phyloP scores from a whole-genome alignment of 768 basidiomycete species.

The Guyanaporus albipodus region DNA sequence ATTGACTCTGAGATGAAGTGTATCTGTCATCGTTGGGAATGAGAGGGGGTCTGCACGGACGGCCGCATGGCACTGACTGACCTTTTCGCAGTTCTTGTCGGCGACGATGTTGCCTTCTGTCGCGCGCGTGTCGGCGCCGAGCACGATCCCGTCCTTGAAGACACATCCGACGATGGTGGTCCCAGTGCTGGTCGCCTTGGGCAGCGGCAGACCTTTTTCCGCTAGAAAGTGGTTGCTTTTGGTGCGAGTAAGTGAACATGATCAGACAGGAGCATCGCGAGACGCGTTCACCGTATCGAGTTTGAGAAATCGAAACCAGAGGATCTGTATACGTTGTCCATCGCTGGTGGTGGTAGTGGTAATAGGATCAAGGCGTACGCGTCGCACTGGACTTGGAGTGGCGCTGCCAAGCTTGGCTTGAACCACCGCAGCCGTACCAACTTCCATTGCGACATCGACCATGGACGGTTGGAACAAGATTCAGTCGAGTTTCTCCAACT shows the following conservation, averaged over 20 bases:
- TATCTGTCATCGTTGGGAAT: slow-evolving; percentile 54
- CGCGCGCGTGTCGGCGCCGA: slow-evolving; percentile 96
- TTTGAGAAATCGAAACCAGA: slow-evolving; percentile 81
- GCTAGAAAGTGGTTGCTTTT: slow-evolving; percentile 68
- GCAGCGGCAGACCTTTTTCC: slow-evolving; percentile 66
- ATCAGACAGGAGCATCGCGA: background rate
- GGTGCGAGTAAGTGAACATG: background rate
- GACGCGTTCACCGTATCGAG: slow-evolving; percentile 50
- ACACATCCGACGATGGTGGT: slow-evolving; percentile 98
- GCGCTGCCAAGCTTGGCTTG: slow-evolving; percentile 14
- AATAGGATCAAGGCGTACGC: slow-evolving; percentile 28
- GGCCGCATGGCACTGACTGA: slow-evolving; percentile 34
- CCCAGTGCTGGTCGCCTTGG: slow-evolving; percentile 88
- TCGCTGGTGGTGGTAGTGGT: slow-evolving; percentile 18
- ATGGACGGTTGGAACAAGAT: slow-evolving; percentile 67
- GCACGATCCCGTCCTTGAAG: slow-evolving; percentile 87
- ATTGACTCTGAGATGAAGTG: slow-evolving; percentile 96
- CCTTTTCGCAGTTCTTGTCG: slow-evolving; percentile 99
- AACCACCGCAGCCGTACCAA: background rate
- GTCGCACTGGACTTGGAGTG: slow-evolving; percentile 23
- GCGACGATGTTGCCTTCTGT: slow-evolving; percentile 93
- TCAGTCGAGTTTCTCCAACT: slow-evolving; percentile 52
- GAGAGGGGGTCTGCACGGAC: background rate
- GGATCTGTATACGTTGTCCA: slow-evolving; percentile 45
- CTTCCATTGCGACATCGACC: background rate